Percentiles rank a stretch among this genome's conserved stretches.
These are phyloP conservation scores for Celoporthe dispersa DNA, from an alignment of 2,329 filamentous ascomycete species.

Conservation along the genomic window DNA sequence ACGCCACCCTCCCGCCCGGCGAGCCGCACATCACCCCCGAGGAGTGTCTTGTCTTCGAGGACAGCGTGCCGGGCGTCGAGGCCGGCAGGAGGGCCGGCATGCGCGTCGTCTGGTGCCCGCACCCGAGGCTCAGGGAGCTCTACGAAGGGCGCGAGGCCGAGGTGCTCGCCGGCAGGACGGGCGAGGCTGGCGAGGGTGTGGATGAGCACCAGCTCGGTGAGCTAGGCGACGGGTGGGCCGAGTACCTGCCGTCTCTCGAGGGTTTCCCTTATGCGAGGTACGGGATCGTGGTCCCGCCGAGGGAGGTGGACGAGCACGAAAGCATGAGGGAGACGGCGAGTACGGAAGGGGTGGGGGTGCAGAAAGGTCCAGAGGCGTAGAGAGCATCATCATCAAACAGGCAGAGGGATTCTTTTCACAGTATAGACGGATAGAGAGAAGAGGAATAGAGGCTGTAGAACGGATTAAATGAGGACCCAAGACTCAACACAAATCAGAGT, in stretches of 20 bases:
- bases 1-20: slow-evolving; percentile 68
- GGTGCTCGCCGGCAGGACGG: slow-evolving; percentile 82
- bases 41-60: slow-evolving; percentile 96
- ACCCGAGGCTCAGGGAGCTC: slow-evolving; percentile 76
- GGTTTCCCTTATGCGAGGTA: slow-evolving; percentile 64
- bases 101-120: slow-evolving; percentile 92
- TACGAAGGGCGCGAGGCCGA: slow-evolving; percentile 77
- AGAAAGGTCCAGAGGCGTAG: slow-evolving; percentile 21
- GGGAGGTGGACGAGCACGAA: slow-evolving; percentile 48
- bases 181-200: slow-evolving; percentile 61
- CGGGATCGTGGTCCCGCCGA: slow-evolving; percentile 56
- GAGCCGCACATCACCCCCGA: slow-evolving; percentile 72
- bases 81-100: slow-evolving; percentile 89
- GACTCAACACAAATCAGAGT: not conserved
- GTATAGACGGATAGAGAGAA: not conserved
- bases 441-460: not conserved
- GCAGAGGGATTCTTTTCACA: not conserved
- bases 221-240: slow-evolving; percentile 63
- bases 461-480: no score
- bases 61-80: slow-evolving; percentile 91
- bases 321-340: slow-evolving; percentile 47
- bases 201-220: slow-evolving; percentile 62
- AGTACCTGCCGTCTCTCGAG: slow-evolving; percentile 55
- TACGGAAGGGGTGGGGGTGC: slow-evolving; percentile 27
- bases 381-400: not conserved